These are phyloP conservation scores for Boletus reticuloceps DNA, from an alignment of 768 basidiomycete genomes.

Conservation along the genomic window DNA sequence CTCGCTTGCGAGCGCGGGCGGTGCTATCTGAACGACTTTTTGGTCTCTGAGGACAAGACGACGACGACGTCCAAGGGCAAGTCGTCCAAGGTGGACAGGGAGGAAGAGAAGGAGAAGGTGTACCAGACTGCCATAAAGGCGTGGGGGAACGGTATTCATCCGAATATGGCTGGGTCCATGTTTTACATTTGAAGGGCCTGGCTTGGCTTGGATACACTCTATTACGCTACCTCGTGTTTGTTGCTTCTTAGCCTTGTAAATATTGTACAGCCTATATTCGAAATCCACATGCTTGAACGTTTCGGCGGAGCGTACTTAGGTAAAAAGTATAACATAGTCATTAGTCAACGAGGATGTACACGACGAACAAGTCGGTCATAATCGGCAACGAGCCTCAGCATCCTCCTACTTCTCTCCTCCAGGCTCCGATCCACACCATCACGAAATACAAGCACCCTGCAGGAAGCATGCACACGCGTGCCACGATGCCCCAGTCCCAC, in stretches of 20 bases:
- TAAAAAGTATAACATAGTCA: no score
- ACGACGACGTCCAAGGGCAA: constrained; percentile 33
- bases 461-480: constrained; percentile 67
- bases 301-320: no score
- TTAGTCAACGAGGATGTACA: background rate
- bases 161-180: constrained; percentile 61
- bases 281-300: no score
- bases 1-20: constrained; percentile 79
- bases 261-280: no score
- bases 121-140: constrained; percentile 21
- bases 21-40: constrained; percentile 70
- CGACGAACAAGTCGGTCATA: background rate
- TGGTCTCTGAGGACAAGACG: constrained; percentile 55
- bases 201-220: background rate
- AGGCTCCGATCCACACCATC: constrained; percentile 67
- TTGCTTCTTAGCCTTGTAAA: background rate
- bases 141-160: constrained; percentile 60
- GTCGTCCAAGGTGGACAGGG: constrained; percentile 31
- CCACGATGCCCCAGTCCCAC: constrained; percentile 82
- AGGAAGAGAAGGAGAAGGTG: constrained; percentile 27
- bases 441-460: constrained; percentile 72
- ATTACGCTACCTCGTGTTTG: background rate
- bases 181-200: constrained; percentile 57
- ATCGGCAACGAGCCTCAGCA: constrained; percentile 15
- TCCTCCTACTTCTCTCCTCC: constrained; percentile 37